Evolutionary conservation across 2,329 filamentous ascomycete genomes (phyloP).

Genomic region (Aspergillus brasiliensis): DNA sequence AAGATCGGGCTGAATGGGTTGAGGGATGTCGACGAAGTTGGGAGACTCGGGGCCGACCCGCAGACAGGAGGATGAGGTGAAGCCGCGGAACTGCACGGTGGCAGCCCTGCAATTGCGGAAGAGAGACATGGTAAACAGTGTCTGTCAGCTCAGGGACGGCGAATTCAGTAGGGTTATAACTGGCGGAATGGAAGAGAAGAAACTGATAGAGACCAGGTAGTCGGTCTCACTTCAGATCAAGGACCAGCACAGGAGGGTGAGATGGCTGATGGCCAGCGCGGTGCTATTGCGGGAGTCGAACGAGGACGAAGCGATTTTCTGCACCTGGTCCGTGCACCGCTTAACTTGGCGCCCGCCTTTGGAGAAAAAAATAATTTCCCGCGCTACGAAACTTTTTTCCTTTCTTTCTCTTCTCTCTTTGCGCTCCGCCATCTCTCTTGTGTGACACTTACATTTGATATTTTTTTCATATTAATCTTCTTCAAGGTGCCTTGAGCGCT

Average conservation of each 20-base stretch:
- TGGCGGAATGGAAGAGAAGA: neutral
- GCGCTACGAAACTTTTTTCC: constrained; percentile 13
- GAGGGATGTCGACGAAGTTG: constrained; percentile 79
- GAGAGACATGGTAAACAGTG: constrained; percentile 35
- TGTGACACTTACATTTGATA: constrained; percentile 30
- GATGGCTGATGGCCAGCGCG: constrained; percentile 24
- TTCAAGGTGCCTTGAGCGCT: constrained; percentile 19
- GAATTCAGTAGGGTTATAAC: neutral
- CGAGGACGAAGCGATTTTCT: constrained; percentile 42
- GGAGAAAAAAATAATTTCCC: constrained; percentile 39
- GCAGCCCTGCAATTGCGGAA: constrained; percentile 40
- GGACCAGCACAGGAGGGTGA: constrained; percentile 9
- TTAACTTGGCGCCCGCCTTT: constrained; percentile 33
- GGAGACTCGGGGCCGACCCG: constrained; percentile 74
- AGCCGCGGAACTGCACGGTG: constrained; percentile 42
- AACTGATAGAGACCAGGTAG: neutral
- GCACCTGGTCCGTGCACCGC: constrained; percentile 38
- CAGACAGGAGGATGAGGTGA: constrained; percentile 39
- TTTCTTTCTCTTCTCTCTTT: constrained; percentile 32
- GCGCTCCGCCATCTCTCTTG: constrained; percentile 34
- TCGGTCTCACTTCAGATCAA: constrained; percentile 7
- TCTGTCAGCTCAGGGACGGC: neutral
- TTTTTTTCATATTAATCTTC: constrained; percentile 29
- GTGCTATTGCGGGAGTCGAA: constrained; percentile 25
- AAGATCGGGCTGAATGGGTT: constrained; percentile 69